These are phyloP conservation scores for Vinca major DNA, from an alignment of 305 asterid genomes.

Conservation along the genomic window DNA sequence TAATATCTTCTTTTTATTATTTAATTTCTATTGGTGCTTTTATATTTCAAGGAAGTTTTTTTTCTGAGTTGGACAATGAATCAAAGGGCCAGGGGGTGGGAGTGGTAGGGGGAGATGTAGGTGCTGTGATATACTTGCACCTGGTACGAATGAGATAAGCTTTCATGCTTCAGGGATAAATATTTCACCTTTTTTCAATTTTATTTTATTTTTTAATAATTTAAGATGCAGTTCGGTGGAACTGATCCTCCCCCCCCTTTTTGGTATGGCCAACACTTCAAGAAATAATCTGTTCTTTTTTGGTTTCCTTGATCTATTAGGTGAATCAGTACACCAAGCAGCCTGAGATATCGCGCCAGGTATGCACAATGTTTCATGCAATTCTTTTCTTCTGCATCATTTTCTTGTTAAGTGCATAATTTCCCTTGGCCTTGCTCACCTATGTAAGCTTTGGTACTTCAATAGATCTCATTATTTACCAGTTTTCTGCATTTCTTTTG, in stretches of 20 bases:
- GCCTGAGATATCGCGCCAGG: constrained; percentile 83
- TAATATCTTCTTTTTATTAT: constrained; percentile 1
- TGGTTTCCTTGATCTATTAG: constrained; percentile 30
- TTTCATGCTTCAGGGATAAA: not conserved
- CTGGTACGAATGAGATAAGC: not conserved
- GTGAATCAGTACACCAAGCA: constrained; percentile 62
- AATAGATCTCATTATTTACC: not conserved
- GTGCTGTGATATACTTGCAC: not conserved
- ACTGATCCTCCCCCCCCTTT: not conserved
- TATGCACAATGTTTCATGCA: constrained; percentile 17
- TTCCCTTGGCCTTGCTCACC: not conserved
- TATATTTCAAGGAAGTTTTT: constrained; percentile 13
- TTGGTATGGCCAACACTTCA: not conserved
- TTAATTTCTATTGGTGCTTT: constrained; percentile 4
- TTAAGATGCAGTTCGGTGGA: not conserved
- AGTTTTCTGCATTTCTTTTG: not conserved
- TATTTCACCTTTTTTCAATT: not conserved
- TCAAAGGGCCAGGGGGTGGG: not conserved
- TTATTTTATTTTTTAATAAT: no score
- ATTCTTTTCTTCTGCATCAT: not conserved
- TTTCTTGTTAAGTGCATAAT: not conserved
- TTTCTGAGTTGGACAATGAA: not conserved
- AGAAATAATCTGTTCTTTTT: constrained; percentile 5
- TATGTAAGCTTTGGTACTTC: not conserved
- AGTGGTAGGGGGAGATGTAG: not conserved